A percentile compares a stretch with the other conserved stretches of the same genome.
Conservation (phyloP, 2,329 filamentous ascomycete species). For the Pseudocercospora vitis region DNA sequence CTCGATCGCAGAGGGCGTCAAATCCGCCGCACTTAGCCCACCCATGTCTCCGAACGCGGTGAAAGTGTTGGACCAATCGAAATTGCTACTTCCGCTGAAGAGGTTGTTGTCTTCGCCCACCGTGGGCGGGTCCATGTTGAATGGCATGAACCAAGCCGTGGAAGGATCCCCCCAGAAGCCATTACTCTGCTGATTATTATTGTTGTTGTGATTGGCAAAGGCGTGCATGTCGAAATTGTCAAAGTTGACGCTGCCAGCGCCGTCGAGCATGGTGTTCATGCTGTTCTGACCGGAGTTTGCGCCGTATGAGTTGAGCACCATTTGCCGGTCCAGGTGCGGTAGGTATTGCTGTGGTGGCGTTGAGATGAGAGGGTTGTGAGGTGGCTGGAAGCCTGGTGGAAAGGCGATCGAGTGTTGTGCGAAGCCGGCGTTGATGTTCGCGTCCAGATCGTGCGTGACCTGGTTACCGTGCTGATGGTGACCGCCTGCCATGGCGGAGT, state of each 20-base stretch:
- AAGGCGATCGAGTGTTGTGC: slow-evolving; percentile 50
- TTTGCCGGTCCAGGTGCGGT: slow-evolving; percentile 71
- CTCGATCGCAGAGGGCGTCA: slow-evolving; percentile 26
- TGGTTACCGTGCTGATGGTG: slow-evolving; percentile 17
- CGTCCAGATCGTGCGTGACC: slow-evolving; percentile 27
- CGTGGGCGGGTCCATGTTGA: slow-evolving; percentile 77
- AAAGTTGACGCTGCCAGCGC: slow-evolving; percentile 20
- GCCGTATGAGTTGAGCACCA: slow-evolving; percentile 72
- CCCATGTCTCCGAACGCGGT: slow-evolving; percentile 31
- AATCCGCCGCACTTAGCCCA: slow-evolving; percentile 24
- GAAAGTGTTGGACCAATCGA: slow-evolving; percentile 36
- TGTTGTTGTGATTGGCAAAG: slow-evolving; percentile 20
- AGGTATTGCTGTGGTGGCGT: slow-evolving; percentile 49
- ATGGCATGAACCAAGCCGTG: slow-evolving; percentile 88
- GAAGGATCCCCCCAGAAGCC: slow-evolving; percentile 43
- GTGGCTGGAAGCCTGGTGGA: slow-evolving; percentile 32
- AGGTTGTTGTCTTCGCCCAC: slow-evolving; percentile 41
- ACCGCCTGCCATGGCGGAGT: not conserved
- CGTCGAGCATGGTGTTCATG: slow-evolving; percentile 18
- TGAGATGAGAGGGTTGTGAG: slow-evolving; percentile 36
- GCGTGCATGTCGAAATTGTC: slow-evolving; percentile 33
- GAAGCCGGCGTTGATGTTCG: slow-evolving; percentile 29
- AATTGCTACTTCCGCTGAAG: slow-evolving; percentile 31
- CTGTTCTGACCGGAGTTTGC: slow-evolving; percentile 34
- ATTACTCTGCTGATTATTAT: slow-evolving; percentile 9